Conservation (phyloP, 208 protist species). For the Blechomonas ayalai region DNA sequence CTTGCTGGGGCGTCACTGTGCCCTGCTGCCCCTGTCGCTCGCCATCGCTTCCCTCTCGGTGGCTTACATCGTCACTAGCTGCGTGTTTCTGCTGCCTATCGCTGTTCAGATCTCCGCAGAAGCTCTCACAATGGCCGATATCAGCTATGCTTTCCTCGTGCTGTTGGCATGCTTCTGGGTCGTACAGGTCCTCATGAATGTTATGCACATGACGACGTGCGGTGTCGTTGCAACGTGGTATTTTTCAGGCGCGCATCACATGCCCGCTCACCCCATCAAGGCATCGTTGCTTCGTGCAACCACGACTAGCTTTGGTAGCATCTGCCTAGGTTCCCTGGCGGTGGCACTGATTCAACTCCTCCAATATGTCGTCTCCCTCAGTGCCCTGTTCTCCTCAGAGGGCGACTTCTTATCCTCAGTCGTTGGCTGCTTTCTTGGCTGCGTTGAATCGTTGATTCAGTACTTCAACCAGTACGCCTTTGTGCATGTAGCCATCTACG, state of each 20-base stretch:
- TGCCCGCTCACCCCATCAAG: constrained; percentile 46
- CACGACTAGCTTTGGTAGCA: constrained; percentile 79
- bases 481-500: constrained; percentile 86
- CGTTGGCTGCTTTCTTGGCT: constrained; percentile 36
- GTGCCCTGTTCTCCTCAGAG: constrained; percentile 5
- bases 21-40: constrained; percentile 31
- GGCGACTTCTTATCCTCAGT: constrained; percentile 43
- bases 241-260: constrained; percentile 54
- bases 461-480: constrained; percentile 91
- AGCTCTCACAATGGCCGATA: background rate
- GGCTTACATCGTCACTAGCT: constrained; percentile 13
- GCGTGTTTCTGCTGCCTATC: constrained; percentile 15
- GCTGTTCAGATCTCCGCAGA: constrained; percentile 9
- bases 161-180: constrained; percentile 63
- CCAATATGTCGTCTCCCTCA: constrained; percentile 6
- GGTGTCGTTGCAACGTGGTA: constrained; percentile 85
- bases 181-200: constrained; percentile 38
- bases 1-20: constrained; percentile 29
- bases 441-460: constrained; percentile 47
- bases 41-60: constrained; percentile 15
- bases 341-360: constrained; percentile 63
- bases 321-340: constrained; percentile 84
- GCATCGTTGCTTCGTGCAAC: constrained; percentile 54
- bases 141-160: constrained; percentile 7
- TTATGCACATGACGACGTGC: constrained; percentile 64